phyloP scores from a whole-genome alignment of 352 stramenopile genomes.

The Vaucheria bursata region DNA sequence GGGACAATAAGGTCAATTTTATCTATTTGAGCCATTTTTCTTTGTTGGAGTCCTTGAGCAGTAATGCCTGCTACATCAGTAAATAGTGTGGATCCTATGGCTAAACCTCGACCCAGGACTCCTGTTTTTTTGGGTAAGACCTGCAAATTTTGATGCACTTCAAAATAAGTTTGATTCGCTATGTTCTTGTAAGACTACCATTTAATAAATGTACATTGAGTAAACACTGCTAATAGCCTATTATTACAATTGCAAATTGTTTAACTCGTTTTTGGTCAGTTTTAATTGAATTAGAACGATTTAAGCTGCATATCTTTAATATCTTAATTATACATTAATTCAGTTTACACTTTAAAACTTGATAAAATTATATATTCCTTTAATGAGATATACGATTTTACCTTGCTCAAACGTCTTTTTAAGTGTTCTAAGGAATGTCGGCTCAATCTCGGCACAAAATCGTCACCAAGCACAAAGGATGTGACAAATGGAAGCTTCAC shows the following conservation, averaged over 20 bases:
- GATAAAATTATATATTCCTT: too few species aligned
- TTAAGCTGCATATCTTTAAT: too few species aligned
- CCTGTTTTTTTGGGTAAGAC: constrained; percentile 31
- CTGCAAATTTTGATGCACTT: constrained; percentile 8
- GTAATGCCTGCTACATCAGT: constrained; percentile 40
- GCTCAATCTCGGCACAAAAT: constrained; percentile 37
- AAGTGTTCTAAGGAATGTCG: constrained; percentile 23
- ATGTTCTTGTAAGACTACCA: too few species aligned
- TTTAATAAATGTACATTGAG: too few species aligned
- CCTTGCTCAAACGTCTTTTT: constrained; percentile 34
- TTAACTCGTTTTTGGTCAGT: too few species aligned
- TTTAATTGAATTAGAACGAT: too few species aligned
- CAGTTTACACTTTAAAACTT: too few species aligned
- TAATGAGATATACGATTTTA: too few species aligned
- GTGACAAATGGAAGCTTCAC: constrained; percentile 38
- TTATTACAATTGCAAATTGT: too few species aligned
- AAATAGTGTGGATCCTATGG: constrained; percentile 33
- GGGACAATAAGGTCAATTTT: constrained; percentile 42
- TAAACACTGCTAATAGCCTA: too few species aligned
- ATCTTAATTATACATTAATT: too few species aligned
- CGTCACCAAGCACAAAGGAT: constrained; percentile 43
- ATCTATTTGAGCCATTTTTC: constrained; percentile 37
- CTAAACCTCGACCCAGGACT: constrained; percentile 30
- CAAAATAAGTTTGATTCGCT: background rate
- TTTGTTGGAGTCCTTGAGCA: constrained; percentile 4